Conservation (phyloP, 768 basidiomycete species). For the Leucosporidium creatinivorum region DNA sequence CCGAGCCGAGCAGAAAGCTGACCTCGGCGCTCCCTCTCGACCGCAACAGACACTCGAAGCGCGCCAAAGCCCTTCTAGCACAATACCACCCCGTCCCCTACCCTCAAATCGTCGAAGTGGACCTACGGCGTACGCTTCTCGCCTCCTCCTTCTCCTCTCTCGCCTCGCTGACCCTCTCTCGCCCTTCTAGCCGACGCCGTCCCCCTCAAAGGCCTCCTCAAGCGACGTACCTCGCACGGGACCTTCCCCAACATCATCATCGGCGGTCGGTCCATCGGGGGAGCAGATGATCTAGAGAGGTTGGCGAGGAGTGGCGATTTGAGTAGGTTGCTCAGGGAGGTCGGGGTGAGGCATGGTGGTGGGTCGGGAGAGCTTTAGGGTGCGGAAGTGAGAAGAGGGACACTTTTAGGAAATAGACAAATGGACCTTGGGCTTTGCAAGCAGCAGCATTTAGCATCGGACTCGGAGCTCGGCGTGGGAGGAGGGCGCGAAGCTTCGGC, state of each 20-base stretch:
- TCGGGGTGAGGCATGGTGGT: not conserved
- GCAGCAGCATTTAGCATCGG: too few relatives aligned
- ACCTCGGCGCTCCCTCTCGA: not conserved
- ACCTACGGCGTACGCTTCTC: conserved; percentile 3
- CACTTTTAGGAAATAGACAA: too few relatives aligned
- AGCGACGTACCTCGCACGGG: conserved; percentile 2
- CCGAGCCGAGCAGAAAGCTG: not conserved
- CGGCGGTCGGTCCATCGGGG: conserved; percentile 17
- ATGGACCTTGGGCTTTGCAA: too few relatives aligned
- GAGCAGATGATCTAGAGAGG: conserved; percentile 14
- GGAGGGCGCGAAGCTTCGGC: too few relatives aligned
- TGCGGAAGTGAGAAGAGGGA: too few relatives aligned
- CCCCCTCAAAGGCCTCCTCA: conserved; percentile 11
- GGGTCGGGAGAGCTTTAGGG: too few relatives aligned
- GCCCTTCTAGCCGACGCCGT: conserved; percentile 12
- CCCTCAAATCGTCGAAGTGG: conserved; percentile 18
- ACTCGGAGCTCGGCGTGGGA: too few relatives aligned
- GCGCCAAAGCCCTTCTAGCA: conserved; percentile 11
- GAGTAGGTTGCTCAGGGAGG: conserved; percentile 9
- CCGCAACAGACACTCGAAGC: conserved; percentile 4
- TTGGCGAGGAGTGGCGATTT: not conserved
- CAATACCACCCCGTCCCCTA: not conserved
- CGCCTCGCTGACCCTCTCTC: not conserved
- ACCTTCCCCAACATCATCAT: conserved; percentile 28
- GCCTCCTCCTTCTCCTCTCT: not conserved